These are phyloP conservation scores for Stephanodiscus minutulus DNA, from an alignment of 108 stramenopile genomes.

Conservation along the genomic window DNA sequence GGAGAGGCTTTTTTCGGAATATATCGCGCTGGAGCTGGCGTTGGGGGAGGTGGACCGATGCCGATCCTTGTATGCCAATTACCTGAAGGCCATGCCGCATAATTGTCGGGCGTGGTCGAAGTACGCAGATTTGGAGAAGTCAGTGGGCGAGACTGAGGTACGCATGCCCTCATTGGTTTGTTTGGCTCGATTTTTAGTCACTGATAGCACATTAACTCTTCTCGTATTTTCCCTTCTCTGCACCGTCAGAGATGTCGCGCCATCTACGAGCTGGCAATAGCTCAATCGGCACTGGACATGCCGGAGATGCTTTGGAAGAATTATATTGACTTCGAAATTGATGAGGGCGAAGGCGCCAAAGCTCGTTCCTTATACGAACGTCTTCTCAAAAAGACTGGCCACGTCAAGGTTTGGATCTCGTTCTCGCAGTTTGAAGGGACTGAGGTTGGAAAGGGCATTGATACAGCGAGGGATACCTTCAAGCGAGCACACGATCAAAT, in stretches of 20 bases:
- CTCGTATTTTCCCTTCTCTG: background rate
- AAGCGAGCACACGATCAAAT: conserved; percentile 86
- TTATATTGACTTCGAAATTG: conserved; percentile 98
- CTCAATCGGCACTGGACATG: conserved; percentile 93
- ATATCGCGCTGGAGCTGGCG: conserved; percentile 94
- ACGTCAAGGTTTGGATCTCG: conserved; percentile 93
- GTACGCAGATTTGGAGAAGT: conserved; percentile 92
- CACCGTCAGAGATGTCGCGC: conserved; percentile 79
- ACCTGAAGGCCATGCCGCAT: conserved; percentile 90
- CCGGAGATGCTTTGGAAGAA: conserved; percentile 98
- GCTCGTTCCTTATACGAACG: conserved; percentile 90
- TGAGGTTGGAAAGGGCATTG: conserved; percentile 70
- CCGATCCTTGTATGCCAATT: conserved; percentile 91
- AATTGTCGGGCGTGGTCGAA: conserved; percentile 91
- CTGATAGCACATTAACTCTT: background rate
- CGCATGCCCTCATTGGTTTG: background rate
- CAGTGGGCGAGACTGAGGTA: conserved; percentile 90
- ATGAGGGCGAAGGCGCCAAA: conserved; percentile 76
- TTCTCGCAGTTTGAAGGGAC: conserved; percentile 83
- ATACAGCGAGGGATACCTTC: conserved; percentile 75
- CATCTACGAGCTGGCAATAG: conserved; percentile 94
- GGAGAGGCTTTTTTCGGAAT: conserved; percentile 92
- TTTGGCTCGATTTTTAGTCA: background rate
- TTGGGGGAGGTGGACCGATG: conserved; percentile 98
- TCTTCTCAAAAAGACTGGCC: conserved; percentile 90